Evolutionary conservation across 2,329 filamentous ascomycete species (phyloP).

Genomic region (Diaporthe aspalathi): DNA sequence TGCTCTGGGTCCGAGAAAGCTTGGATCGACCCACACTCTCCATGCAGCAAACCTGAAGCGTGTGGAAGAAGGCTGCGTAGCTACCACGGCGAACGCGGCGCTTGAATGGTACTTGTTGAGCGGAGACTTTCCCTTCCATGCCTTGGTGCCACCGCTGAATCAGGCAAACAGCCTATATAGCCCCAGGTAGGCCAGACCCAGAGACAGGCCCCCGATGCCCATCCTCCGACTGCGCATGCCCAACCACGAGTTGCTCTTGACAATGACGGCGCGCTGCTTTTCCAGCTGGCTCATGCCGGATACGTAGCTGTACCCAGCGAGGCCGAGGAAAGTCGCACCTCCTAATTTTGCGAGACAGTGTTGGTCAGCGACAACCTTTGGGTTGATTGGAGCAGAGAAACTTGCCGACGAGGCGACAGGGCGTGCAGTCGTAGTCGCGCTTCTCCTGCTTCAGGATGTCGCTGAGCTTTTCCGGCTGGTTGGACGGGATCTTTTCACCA

Average conservation of each 20-base stretch:
- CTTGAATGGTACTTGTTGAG: conserved; percentile 1
- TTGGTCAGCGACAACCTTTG: neutral
- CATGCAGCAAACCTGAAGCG: neutral
- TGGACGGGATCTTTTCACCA: conserved; percentile 61
- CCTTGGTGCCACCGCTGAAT: conserved; percentile 36
- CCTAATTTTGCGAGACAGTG: conserved; percentile 58
- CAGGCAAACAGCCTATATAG: conserved; percentile 74
- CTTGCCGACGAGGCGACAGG: conserved; percentile 79
- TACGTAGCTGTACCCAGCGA: conserved; percentile 81
- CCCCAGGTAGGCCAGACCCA: conserved; percentile 76
- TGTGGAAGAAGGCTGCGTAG: neutral
- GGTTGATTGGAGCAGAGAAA: conserved; percentile 40
- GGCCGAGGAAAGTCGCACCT: conserved; percentile 78
- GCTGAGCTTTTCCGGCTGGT: conserved; percentile 72
- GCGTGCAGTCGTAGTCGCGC: conserved; percentile 73
- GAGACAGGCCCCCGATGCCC: conserved; percentile 75
- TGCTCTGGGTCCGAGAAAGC: neutral
- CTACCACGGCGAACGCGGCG: neutral
- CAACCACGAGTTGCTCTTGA: conserved; percentile 76
- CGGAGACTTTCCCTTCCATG: neutral
- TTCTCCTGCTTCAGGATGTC: conserved; percentile 65
- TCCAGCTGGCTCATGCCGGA: conserved; percentile 79
- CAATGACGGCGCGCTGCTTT: conserved; percentile 72
- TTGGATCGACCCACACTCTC: fast-evolving
- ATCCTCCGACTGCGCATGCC: conserved; percentile 77